phyloP scores from a whole-genome alignment of 2,329 filamentous ascomycete genomes.

The Cordyceps farinosa region DNA sequence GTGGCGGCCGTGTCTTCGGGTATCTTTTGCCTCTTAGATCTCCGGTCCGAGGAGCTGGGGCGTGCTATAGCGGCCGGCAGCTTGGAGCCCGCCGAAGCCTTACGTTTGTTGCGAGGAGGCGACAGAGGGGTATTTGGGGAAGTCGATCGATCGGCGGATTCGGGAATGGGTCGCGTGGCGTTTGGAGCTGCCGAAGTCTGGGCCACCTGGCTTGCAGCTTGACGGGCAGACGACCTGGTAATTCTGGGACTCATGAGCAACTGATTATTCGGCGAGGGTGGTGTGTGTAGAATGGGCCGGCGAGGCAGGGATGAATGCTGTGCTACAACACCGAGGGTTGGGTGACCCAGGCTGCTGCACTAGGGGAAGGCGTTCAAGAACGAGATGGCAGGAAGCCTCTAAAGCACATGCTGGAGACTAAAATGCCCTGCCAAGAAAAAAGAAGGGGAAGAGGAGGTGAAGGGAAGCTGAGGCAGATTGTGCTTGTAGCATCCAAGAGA shows the following conservation, averaged over 20 bases:
- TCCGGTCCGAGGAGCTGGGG: constrained; percentile 46
- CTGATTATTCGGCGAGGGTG: constrained; percentile 24
- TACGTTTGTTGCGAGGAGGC: constrained; percentile 76
- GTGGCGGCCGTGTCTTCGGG: constrained; percentile 38
- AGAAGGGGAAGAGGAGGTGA: neutral
- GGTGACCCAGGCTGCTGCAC: neutral
- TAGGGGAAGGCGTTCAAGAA: constrained; percentile 17
- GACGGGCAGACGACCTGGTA: constrained; percentile 90
- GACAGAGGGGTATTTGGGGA: constrained; percentile 39
- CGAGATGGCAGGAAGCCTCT: constrained; percentile 12
- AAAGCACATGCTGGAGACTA: neutral
- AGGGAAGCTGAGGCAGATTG: neutral
- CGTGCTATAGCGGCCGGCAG: constrained; percentile 35
- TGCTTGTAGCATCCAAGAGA: constrained; percentile 5
- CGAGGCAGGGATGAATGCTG: neutral
- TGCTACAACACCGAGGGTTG: neutral
- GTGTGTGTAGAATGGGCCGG: constrained; percentile 16
- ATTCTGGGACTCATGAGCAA: constrained; percentile 94
- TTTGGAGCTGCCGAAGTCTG: constrained; percentile 42
- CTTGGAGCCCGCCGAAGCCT: constrained; percentile 56
- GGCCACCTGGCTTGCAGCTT: constrained; percentile 65
- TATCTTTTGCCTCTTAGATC: constrained; percentile 69
- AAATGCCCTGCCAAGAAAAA: neutral
- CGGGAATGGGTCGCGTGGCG: constrained; percentile 37
- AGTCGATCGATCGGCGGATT: constrained; percentile 35